Base-by-base conservation (phyloP, 352 stramenopile species). In the Phytophthora boehmeriae region DNA sequence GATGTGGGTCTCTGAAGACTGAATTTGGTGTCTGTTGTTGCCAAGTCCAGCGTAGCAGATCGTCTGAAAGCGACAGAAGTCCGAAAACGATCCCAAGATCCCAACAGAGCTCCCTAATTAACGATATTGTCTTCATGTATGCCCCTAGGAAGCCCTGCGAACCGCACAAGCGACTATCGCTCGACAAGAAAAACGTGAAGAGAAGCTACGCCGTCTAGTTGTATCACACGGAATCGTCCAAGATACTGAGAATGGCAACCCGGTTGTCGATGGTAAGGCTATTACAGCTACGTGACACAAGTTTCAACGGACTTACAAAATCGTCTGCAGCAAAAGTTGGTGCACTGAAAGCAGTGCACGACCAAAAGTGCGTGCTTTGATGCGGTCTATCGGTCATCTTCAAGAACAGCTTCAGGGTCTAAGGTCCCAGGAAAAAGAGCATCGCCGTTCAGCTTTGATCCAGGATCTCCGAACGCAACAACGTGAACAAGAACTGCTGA, bases 341-440 rank as follows among this genome's bases (percentile, higher is more conserved):
- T n/a, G 80, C 83, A 11, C 75, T 90, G 23, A 92, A 89, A 69
- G 74, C 68, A 14, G 67, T 81, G 25, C 81, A 93, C 35, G 76
- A 88, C 36, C 75, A 81, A 49, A 92, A 68, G 84, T 93, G n/a
- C 78, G 83, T n/a, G 74, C 75, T 25, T 56, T 97, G 16, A 94
- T 97, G 89, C 86, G 85, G 47, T 94, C 80, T 39, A 94, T 97
- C 53, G 79, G 83, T 46, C 74, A 93, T 52, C 70, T 96, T 8
- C 88, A 93, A 44, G 76, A 90, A 16, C 82, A 96, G 54, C 50
- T 96, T 17, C 71, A 85, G 55, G 51, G 60, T 2, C 66, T 95
- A 8, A 93, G 88, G 61, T 59, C 84, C 9, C 86, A 96, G 53
- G 85, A 92, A 51, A 95, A 94, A 36, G 89, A 97, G 48, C 89